Percentiles rank a stretch among this genome's conserved stretches.
phyloP scores from a whole-genome alignment of 257 asterid genomes.

The Parsonsia alboflavescens region DNA sequence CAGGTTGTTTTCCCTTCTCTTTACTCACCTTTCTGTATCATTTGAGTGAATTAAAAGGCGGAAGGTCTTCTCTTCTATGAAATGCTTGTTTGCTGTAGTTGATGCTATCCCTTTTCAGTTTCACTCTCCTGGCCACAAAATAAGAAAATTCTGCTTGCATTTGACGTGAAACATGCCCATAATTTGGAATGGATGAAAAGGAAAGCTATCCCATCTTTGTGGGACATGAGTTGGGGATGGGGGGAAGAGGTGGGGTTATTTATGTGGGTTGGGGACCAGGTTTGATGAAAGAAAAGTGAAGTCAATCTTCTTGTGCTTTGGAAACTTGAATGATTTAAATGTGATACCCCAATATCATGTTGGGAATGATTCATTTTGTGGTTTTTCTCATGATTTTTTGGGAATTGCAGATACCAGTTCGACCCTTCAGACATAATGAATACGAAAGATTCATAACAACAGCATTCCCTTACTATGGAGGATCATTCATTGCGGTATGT shows the following conservation, averaged over 20 bases:
- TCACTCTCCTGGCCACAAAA: not conserved
- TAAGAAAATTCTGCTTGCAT: not conserved
- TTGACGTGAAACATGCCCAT: not conserved
- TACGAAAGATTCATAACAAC: slow-evolving; percentile 83
- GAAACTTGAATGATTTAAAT: not conserved
- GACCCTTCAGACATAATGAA: slow-evolving; percentile 90
- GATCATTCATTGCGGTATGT: slow-evolving; percentile 75
- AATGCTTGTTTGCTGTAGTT: not conserved
- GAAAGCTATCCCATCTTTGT: no score
- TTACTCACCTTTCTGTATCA: not conserved
- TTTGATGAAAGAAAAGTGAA: not conserved
- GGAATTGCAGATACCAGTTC: slow-evolving; percentile 78
- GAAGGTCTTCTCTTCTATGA: not conserved
- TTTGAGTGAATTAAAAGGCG: not conserved
- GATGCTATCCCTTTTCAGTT: not conserved
- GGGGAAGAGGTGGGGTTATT: no score
- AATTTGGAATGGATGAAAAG: no score
- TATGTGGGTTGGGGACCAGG: not conserved
- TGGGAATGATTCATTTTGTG: not conserved
- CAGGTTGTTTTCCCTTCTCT: slow-evolving; percentile 42
- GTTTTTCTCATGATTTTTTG: slow-evolving; percentile 9
- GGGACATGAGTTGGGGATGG: not conserved
- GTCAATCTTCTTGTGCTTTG: not conserved
- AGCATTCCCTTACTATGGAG: slow-evolving; percentile 87
- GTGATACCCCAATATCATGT: not conserved